Conservation (phyloP, 371 early-diverging fungal species). For the Mortierella sp. region DNA sequence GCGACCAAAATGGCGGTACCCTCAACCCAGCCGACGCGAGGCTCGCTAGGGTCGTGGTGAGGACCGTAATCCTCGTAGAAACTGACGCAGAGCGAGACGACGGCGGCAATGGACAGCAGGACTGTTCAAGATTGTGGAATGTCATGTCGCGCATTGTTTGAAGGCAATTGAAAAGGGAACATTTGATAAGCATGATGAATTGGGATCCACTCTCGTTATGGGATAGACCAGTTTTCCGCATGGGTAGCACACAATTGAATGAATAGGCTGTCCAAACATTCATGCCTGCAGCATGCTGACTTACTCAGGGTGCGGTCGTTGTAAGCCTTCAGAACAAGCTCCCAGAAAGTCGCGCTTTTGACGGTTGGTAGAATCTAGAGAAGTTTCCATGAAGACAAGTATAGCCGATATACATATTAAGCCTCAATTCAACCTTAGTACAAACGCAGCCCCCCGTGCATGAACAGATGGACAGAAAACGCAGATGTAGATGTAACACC, state of each 20-base stretch:
- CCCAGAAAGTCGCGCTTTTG: conserved; percentile 65
- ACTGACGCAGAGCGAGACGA: conserved; percentile 82
- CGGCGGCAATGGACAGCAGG: conserved; percentile 76
- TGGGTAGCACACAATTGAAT: background rate
- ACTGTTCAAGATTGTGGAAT: conserved; percentile 29
- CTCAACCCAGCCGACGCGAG: conserved; percentile 71
- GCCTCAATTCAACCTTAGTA: too few species aligned
- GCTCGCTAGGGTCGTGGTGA: conserved; percentile 65
- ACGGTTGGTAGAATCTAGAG: conserved; percentile 75
- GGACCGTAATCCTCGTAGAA: conserved; percentile 74
- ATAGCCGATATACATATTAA: too few species aligned
- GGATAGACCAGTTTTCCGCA: background rate
- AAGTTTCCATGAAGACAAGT: conserved; percentile 25
- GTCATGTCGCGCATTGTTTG: background rate
- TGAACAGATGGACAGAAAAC: too few species aligned
- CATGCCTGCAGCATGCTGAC: conserved; percentile 9
- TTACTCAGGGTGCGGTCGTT: conserved; percentile 74
- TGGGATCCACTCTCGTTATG: background rate
- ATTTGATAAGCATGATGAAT: background rate
- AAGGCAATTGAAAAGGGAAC: background rate
- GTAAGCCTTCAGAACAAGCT: conserved; percentile 75
- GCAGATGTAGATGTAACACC: too few species aligned
- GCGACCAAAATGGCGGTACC: conserved; percentile 85
- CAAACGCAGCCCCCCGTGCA: too few species aligned
- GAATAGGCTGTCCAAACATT: background rate